Base-by-base conservation (phyloP, 805 yeast genomes). In the Starmerella floricola region DNA sequence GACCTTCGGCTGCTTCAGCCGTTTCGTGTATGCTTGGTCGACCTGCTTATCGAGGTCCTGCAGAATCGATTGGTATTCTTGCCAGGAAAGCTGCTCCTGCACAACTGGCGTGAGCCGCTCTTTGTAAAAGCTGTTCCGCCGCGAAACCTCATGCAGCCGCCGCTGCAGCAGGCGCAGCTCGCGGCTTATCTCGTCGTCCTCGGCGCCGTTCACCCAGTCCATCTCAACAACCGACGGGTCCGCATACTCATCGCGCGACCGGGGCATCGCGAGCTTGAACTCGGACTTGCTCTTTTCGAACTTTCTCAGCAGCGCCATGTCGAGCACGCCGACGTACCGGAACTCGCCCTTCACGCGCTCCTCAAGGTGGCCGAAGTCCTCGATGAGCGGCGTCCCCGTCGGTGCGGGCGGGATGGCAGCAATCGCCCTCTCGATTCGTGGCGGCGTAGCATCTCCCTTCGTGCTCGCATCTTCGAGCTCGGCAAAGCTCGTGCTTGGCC, bases 31-130 rank as follows among this genome's bases (percentile, higher is more conserved):
- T 17, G 94, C 87, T 60, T 84, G 96, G 58, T 91, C 98, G 29
- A 91, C 87, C 62, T 91, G 99, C 59, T 88, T 91, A 60, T 91
- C 96, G 51, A 91, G 67, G 57, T 91, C 97, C 44, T 91, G 97
- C 45, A 86, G 62, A 40, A 91, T 87, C 11, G 88, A 80, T 45
- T 78, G 68, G 60, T 84, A 91, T 60, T 91, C 98, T 59, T 88
- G 95, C 76, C 87, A 91, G 21, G 96, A 95, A 54, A 91, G 68
- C 53, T 83, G 94, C 50, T 82, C 91, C 52, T 86, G 88, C 13
- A 91, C 71, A 1, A 79, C 54, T 1, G 94, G 93, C 20, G 78
- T 63, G 29, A 91, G 56, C 31, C 67, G 63, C 45, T 73, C 68
- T 60, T 83, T 83, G 41, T 88, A 67, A 46, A 71, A 73, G 43